These are phyloP conservation scores for Agapanthus africanus DNA, from an alignment of 106 monocot genomes.

Conservation along the genomic window DNA sequence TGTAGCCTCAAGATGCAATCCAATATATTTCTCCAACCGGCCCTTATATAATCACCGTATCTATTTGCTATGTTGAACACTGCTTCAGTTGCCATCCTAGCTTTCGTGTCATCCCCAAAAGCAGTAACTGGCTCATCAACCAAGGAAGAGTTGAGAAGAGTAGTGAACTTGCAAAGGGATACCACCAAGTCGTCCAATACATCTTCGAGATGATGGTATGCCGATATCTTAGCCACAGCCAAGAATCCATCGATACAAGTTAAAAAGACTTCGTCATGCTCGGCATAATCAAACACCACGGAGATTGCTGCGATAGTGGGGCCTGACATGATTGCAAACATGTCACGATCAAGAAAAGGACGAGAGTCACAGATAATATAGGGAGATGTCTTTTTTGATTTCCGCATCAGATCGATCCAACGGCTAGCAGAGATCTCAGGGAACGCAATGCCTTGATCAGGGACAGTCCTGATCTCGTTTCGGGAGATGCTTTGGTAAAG, in stretches of 20 bases:
- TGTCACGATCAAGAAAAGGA: conserved; percentile 58
- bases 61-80: conserved; percentile 60
- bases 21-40: conserved; percentile 65
- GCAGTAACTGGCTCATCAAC: conserved; percentile 53
- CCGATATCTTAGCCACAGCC: conserved; percentile 63
- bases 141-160: conserved; percentile 38
- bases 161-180: conserved; percentile 69
- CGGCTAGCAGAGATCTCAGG: conserved; percentile 61
- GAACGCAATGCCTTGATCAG: conserved; percentile 43
- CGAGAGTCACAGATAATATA: conserved; percentile 40
- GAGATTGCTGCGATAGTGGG: conserved; percentile 70
- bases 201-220: conserved; percentile 54
- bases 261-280: conserved; percentile 42
- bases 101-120: conserved; percentile 70
- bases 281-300: conserved; percentile 69
- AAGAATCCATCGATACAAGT: conserved; percentile 59
- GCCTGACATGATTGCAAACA: conserved; percentile 76
- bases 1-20: conserved; percentile 70
- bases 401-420: conserved; percentile 62
- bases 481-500: conserved; percentile 59
- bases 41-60: conserved; percentile 58
- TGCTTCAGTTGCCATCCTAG: conserved; percentile 67
- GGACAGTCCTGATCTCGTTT: conserved; percentile 64
- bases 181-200: conserved; percentile 64
- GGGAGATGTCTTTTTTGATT: conserved; percentile 49